Base-by-base conservation (phyloP, 78 protist genomes). In the Creolimax fragrantissima region DNA sequence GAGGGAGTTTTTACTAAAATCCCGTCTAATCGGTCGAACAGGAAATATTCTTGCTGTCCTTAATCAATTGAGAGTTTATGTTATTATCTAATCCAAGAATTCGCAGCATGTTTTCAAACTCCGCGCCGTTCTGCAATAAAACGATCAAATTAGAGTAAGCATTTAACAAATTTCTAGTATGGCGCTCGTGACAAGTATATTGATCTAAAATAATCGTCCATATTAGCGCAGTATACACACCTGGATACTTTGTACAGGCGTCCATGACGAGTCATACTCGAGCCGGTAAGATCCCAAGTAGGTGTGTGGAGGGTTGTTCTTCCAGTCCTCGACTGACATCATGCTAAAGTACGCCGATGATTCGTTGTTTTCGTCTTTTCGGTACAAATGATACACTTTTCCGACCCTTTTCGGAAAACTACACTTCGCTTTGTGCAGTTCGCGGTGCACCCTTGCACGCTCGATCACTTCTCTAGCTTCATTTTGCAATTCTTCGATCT, bases 261-360 rank as follows among this genome's bases (percentile, higher is more conserved):
- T 88, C 91, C 91, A 88, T 42, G 42, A 32, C 11, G 4, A 3
- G 45, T 88, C 91, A 41, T 3, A 6, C 91, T 88, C 91, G 84
- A 88, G 6, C 39, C 91, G 42, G 42, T 88, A 88, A 35, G 81
- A 44, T 32, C 81, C 91, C 66, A 88, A 3, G n/a, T 7, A 43
- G 4, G 3, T 43, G 6, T 88, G 45, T 4, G 3, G 3, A 41
- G 4, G 66, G 35, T 41, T 24, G 45, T 85, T 35, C 67, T 45
- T 45, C 91, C 91, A 88, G 84, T 88, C 91, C n/a, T 41, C 67
- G n/a, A 74, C 84, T 3, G 91, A 88, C 67, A 88, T 42, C 91
- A 88, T 88, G 67, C 44, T 36, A 42, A 88, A 44, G 91, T 88
- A 88, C 4, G 58, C 32, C 3, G 58, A 3, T 5, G 67, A 58